A percentile compares a stretch with the other conserved stretches of the same genome.
Conservation (phyloP, 352 stramenopile species). For the Saprolegnia diclina region DNA sequence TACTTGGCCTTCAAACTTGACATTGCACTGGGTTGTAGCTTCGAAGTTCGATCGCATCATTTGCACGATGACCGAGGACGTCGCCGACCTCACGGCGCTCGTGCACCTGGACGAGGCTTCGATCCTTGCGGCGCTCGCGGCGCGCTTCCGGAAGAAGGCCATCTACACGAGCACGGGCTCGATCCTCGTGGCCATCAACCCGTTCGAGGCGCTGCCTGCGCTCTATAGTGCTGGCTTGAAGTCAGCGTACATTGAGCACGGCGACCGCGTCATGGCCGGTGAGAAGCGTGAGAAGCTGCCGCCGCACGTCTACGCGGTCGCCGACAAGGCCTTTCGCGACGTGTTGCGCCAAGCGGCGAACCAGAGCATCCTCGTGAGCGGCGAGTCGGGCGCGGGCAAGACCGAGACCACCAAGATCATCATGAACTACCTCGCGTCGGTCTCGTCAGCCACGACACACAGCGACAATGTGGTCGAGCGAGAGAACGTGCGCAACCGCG, state of each 20-base stretch:
- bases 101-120: constrained; percentile 26
- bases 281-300: constrained; percentile 53
- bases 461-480: constrained; percentile 1
- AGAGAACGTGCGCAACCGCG: constrained; percentile 39
- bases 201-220: constrained; percentile 41
- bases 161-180: constrained; percentile 41
- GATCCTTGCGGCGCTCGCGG: constrained; percentile 21
- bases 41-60: not conserved
- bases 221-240: constrained; percentile 37
- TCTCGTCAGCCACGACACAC: constrained; percentile 42
- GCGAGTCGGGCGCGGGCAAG: constrained; percentile 93
- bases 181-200: constrained; percentile 50
- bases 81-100: constrained; percentile 27
- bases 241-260: constrained; percentile 17
- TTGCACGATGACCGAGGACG: constrained; percentile 28
- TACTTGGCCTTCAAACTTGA: not conserved
- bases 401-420: constrained; percentile 97
- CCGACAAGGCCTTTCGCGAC: constrained; percentile 78
- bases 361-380: constrained; percentile 95
- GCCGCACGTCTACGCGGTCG: constrained; percentile 82
- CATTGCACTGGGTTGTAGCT: not conserved
- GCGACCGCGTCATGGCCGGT: constrained; percentile 38
- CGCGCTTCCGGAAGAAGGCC: constrained; percentile 25
- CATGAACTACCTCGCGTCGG: constrained; percentile 93
- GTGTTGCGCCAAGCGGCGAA: constrained; percentile 42